Conservation (phyloP, 257 asterid species). For the Nicotiana knightiana region DNA sequence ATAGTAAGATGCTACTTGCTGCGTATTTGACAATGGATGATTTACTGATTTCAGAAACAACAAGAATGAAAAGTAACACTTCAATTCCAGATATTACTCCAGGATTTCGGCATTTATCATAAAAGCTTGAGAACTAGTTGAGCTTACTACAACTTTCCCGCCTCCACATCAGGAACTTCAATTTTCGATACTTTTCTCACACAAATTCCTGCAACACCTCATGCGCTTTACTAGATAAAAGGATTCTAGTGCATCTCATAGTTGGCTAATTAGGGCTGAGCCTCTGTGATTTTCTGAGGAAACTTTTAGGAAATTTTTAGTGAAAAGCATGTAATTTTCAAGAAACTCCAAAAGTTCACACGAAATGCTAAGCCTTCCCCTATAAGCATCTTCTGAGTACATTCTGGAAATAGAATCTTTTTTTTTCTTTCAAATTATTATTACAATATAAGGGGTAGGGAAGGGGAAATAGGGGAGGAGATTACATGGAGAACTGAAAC, state of each 20-base stretch:
- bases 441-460: no score
- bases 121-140: background rate
- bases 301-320: background rate
- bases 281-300: background rate
- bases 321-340: background rate
- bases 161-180: background rate
- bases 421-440: no score
- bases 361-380: background rate
- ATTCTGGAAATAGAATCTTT: background rate
- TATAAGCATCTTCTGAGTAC: background rate
- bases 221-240: background rate
- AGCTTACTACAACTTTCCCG: background rate
- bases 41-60: background rate
- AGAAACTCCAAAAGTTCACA: background rate
- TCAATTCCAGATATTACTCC: background rate
- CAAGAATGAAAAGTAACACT: background rate
- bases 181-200: background rate
- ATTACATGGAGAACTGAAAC: no score
- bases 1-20: slow-evolving; percentile 6
- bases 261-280: background rate
- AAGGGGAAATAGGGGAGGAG: no score
- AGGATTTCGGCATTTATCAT: background rate
- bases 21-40: background rate
- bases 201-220: background rate
- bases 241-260: background rate